A percentile compares a stretch with the other conserved stretches of the same genome.
Evolutionary conservation across 2,329 filamentous ascomycete genomes (phyloP).

Genomic region (Fusarium pininemorale): DNA sequence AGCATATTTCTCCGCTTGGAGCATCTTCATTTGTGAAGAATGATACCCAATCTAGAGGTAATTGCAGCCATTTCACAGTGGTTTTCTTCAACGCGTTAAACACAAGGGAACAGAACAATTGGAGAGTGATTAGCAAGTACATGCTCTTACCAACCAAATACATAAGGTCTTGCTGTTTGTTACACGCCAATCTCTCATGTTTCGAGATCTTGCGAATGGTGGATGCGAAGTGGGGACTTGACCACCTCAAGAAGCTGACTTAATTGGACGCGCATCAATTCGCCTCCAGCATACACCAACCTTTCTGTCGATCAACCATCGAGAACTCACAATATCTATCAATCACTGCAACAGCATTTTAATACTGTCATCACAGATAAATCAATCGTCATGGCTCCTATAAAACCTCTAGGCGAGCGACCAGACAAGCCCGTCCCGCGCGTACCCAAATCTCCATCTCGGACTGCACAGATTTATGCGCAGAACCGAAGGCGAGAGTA

Average conservation of each 20-base stretch:
- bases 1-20: background rate
- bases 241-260: background rate
- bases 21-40: background rate
- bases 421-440: slow-evolving; percentile 55
- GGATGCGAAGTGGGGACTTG: background rate
- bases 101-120: background rate
- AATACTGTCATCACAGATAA: background rate
- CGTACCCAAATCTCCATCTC: slow-evolving; percentile 53
- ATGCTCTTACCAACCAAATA: background rate
- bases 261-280: background rate
- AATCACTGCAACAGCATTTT: background rate
- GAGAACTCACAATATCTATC: background rate
- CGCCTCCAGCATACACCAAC: background rate
- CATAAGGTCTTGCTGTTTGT: background rate
- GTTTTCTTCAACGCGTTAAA: background rate
- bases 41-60: background rate
- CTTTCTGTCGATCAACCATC: background rate
- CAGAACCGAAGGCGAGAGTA: slow-evolving; percentile 85
- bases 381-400: slow-evolving; percentile 24
- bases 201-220: background rate
- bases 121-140: background rate
- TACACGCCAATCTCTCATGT: background rate
- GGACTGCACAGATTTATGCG: slow-evolving; percentile 60
- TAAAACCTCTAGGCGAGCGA: slow-evolving; percentile 7
- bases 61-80: background rate